These are phyloP conservation scores for Pseudogymnoascus sp. DNA, from an alignment of 2,329 filamentous ascomycete species.

Conservation along the genomic window DNA sequence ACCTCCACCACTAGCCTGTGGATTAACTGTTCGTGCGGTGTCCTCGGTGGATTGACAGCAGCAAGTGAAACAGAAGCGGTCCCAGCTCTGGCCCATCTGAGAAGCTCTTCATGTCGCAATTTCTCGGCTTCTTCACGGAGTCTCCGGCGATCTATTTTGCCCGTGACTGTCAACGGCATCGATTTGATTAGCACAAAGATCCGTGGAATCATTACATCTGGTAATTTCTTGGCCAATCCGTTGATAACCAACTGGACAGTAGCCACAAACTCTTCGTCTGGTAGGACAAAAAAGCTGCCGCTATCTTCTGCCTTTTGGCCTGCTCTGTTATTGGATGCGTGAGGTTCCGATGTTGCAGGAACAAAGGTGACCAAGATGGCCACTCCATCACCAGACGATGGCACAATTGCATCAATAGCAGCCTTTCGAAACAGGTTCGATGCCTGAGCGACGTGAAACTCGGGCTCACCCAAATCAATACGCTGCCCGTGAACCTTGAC, in stretches of 20 bases:
- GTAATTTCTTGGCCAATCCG: conserved; percentile 26
- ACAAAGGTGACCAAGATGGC: neutral
- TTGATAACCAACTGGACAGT: neutral
- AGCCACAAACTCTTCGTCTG: neutral
- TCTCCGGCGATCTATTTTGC: conserved; percentile 30
- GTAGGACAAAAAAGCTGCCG: neutral
- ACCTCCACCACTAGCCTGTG: conserved; percentile 7
- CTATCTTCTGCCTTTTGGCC: neutral
- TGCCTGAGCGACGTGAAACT: conserved; percentile 19
- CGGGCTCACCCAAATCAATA: conserved; percentile 55
- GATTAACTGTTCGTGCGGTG: neutral
- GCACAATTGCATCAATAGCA: neutral
- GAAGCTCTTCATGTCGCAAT: neutral
- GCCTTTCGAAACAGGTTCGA: neutral
- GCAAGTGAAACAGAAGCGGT: neutral
- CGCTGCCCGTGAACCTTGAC: conserved; percentile 57
- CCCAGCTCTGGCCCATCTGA: neutral
- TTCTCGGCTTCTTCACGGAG: conserved; percentile 20
- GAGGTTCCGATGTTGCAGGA: neutral
- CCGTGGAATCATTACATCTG: conserved; percentile 31
- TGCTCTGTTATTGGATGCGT: neutral
- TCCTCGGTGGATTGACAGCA: neutral
- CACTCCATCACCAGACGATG: neutral
- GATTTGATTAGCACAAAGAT: conserved; percentile 25
- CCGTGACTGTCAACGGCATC: conserved; percentile 25